These are phyloP conservation scores for Cyathus striatus DNA, from an alignment of 768 basidiomycete genomes.

Conservation along the genomic window DNA sequence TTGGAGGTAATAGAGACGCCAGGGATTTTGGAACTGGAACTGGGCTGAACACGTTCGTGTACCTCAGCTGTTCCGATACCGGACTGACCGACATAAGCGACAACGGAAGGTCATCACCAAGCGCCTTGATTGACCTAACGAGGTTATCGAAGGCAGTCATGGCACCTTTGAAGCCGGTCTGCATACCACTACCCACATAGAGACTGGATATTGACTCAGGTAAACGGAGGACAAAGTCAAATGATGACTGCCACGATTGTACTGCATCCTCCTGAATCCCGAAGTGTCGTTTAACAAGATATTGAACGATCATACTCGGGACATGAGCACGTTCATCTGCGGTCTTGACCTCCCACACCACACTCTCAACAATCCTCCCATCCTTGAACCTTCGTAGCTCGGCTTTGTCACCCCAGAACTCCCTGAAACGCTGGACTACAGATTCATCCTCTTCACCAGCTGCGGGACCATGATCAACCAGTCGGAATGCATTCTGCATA, in stretches of 20 bases:
- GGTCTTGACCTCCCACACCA: constrained; percentile 91
- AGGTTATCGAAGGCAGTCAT: constrained; percentile 76
- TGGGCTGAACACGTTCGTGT: constrained; percentile 81
- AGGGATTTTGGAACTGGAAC: constrained; percentile 58
- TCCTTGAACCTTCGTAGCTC: constrained; percentile 96
- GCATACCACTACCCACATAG: constrained; percentile 32
- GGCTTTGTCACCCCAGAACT: constrained; percentile 89
- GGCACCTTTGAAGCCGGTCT: constrained; percentile 67
- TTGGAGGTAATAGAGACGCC: constrained; percentile 44
- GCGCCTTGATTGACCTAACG: constrained; percentile 66
- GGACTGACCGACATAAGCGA: constrained; percentile 73
- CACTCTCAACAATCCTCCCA: constrained; percentile 85
- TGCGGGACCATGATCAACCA: constrained; percentile 90
- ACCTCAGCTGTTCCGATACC: constrained; percentile 68
- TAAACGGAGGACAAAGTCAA: constrained; percentile 54
- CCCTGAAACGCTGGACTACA: constrained; percentile 58
- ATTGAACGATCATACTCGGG: constrained; percentile 66
- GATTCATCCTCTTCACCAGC: constrained; percentile 55
- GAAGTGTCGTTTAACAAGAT: constrained; percentile 77
- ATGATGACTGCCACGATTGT: constrained; percentile 52
- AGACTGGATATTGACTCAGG: constrained; percentile 48
- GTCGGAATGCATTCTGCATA: constrained; percentile 65
- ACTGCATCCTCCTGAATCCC: constrained; percentile 49
- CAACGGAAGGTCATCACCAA: constrained; percentile 74
- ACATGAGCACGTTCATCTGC: constrained; percentile 78